These are phyloP conservation scores for Mucor irregularis DNA, from an alignment of 371 early-diverging fungal species.

Conservation along the genomic window DNA sequence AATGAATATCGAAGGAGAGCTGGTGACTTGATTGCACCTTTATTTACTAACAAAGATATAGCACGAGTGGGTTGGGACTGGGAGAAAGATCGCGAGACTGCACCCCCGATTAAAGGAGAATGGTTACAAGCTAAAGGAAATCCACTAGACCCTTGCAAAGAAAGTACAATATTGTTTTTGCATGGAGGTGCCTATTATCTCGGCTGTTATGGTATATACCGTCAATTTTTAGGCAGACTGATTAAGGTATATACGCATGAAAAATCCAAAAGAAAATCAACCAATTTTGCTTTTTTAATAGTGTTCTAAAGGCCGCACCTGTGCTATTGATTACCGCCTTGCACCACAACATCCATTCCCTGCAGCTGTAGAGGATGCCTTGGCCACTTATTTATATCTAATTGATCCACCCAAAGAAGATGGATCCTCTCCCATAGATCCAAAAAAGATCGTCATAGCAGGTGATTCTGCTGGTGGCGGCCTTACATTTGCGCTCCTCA, in stretches of 20 bases:
- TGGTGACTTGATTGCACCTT: slow-evolving; percentile 19
- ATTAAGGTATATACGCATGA: slow-evolving; percentile 29
- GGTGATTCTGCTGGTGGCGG: slow-evolving; percentile 88
- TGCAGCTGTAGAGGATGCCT: slow-evolving; percentile 76
- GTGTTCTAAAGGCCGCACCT: slow-evolving; percentile 33
- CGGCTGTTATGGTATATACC: slow-evolving; percentile 50
- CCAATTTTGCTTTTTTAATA: neutral
- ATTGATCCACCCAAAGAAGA: slow-evolving; percentile 53
- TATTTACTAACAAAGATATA: slow-evolving; percentile 27
- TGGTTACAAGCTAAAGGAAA: slow-evolving; percentile 35
- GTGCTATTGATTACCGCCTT: slow-evolving; percentile 74
- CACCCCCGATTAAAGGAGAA: slow-evolving; percentile 33
- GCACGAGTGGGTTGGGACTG: slow-evolving; percentile 44
- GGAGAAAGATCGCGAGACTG: slow-evolving; percentile 24
- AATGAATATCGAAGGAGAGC: slow-evolving; percentile 30
- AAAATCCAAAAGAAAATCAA: neutral
- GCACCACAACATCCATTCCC: slow-evolving; percentile 88
- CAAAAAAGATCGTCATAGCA: slow-evolving; percentile 69
- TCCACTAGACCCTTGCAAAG: slow-evolving; percentile 14
- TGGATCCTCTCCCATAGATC: slow-evolving; percentile 41
- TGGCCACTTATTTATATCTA: slow-evolving; percentile 72
- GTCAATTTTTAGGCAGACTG: slow-evolving; percentile 41
- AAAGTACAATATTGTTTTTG: slow-evolving; percentile 49
- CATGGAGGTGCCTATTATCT: slow-evolving; percentile 78
- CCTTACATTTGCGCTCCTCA: slow-evolving; percentile 45